Evolutionary conservation across 2,329 filamentous ascomycete species (phyloP), one percentile per base, ranked within the genome.

Genomic region (Trichoderma sp.): DNA sequence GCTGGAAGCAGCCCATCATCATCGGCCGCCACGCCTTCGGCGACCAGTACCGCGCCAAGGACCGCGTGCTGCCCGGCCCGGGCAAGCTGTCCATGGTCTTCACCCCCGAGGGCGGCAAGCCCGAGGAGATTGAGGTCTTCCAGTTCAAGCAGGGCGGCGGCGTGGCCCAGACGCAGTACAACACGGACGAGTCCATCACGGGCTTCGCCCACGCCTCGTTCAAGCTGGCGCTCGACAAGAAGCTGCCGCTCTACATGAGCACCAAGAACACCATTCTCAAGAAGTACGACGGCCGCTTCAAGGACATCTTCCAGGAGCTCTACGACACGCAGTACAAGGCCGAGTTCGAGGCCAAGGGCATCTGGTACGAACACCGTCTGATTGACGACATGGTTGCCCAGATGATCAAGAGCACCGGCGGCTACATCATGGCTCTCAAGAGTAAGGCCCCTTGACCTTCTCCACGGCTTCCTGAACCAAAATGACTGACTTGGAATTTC

Each of bases 221-320:
- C 88, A 96, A 97, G 88, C 87, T 97, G 71, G 94, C 95, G 41
- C 82, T 98, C 52, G 84, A 87, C 79, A 95, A 97, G 86, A 83
- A 83, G 69, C 83, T 96, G 71, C 95, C 95, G n/a, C 84, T 99
- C 74, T 99, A 98, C 85, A 96, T 98, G 94, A 97, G 92, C 86
- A 99, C 95, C 80, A 99, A 99, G 90, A 98, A 98, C 86, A 99
- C 95, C 72, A 99, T 99, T 73, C 83, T 99, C 72, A 99, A 99
- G 86, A 94, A 93, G 80, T 99, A 99, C 81, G 95, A 99, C 76
- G 95, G 95, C 61, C 88, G 91, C 73, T 99, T 99, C 88, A 98
- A 98, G 89, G 95, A 99, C 76, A 96, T 98, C 79, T 99, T 99
- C 88, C 91, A 99, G 85, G 91, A 96, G 75, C 88, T 98, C 74